A percentile compares a stretch with the other conserved stretches of the same genome.
Evolutionary conservation across 2,329 filamentous ascomycete genomes (phyloP).

Genomic region (Neocucurbitaria cava): DNA sequence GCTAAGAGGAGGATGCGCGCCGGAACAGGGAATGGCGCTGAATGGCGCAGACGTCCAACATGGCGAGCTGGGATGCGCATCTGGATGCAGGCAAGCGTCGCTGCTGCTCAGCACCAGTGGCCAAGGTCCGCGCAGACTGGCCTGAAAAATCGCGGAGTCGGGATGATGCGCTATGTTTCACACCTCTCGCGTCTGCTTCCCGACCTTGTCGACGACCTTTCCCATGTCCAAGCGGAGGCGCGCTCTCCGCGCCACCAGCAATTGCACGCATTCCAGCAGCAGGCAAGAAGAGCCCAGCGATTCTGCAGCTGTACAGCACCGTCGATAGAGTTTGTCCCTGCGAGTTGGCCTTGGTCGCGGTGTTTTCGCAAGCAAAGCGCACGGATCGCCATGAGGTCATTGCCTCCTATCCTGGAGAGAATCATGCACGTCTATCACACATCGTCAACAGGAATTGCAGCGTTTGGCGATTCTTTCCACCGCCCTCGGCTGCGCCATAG

Average conservation of each 20-base stretch:
- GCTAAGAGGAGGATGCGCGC: slow-evolving; percentile 18
- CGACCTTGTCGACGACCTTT: slow-evolving; percentile 10
- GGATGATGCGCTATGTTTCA: slow-evolving; percentile 47
- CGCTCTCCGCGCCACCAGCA: slow-evolving; percentile 13
- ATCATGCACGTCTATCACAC: slow-evolving; percentile 36
- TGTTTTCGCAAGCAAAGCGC: slow-evolving; percentile 14
- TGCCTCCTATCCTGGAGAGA: slow-evolving; percentile 15
- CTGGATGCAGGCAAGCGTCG: slow-evolving; percentile 24
- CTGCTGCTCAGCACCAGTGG: slow-evolving; percentile 14
- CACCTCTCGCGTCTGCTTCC: slow-evolving; percentile 28
- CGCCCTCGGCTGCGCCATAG: slow-evolving; percentile 2
- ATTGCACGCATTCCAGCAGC: neutral
- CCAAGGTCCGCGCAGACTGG: slow-evolving; percentile 18
- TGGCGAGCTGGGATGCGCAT: slow-evolving; percentile 29
- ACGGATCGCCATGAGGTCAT: slow-evolving; percentile 9
- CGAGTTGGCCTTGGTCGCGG: neutral
- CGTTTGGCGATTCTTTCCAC: slow-evolving; percentile 10
- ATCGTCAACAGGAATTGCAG: slow-evolving; percentile 16
- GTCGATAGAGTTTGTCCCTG: neutral
- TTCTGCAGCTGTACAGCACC: neutral
- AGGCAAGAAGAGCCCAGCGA: slow-evolving; percentile 2
- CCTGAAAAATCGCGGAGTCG: slow-evolving; percentile 38
- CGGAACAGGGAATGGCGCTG: slow-evolving; percentile 24
- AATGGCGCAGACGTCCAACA: slow-evolving; percentile 26
- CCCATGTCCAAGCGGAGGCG: slow-evolving; percentile 6